Conservation (phyloP, 2,329 filamentous ascomycete genomes). For the Drechslerella stenobrocha region DNA sequence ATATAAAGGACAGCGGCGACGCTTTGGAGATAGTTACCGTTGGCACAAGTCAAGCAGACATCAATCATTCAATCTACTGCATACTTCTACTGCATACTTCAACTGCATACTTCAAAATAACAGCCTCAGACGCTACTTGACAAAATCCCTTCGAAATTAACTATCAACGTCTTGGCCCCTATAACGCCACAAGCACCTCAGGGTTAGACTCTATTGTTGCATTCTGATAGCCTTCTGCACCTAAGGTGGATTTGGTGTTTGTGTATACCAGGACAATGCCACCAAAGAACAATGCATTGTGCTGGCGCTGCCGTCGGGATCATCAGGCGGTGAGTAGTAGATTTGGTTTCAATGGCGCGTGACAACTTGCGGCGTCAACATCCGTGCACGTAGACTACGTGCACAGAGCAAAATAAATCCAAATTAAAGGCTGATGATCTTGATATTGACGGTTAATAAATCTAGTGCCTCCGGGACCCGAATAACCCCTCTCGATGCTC, state of each 20-base stretch:
- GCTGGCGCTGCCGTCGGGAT: conserved; percentile 42
- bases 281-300: conserved; percentile 38
- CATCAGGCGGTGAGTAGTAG: conserved; percentile 30
- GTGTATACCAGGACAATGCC: conserved; percentile 19
- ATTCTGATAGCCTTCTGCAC: no score
- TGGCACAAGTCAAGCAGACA: background rate
- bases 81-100: no score
- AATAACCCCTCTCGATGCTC: conserved; percentile 15
- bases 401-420: no score
- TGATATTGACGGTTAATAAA: background rate
- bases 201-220: no score
- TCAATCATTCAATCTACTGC: background rate
- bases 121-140: no score
- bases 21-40: background rate
- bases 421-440: no score
- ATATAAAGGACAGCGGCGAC: conserved; percentile 2
- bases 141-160: no score
- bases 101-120: no score
- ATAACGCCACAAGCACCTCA: no score
- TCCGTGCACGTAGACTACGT: no score
- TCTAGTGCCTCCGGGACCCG: conserved; percentile 33
- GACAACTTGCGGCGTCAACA: no score
- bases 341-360: background rate
- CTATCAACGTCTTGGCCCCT: no score
- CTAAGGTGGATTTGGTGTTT: background rate